Base-by-base conservation (phyloP, 495 filamentous ascomycete species). In the Aspergillus sclerotioniger region DNA sequence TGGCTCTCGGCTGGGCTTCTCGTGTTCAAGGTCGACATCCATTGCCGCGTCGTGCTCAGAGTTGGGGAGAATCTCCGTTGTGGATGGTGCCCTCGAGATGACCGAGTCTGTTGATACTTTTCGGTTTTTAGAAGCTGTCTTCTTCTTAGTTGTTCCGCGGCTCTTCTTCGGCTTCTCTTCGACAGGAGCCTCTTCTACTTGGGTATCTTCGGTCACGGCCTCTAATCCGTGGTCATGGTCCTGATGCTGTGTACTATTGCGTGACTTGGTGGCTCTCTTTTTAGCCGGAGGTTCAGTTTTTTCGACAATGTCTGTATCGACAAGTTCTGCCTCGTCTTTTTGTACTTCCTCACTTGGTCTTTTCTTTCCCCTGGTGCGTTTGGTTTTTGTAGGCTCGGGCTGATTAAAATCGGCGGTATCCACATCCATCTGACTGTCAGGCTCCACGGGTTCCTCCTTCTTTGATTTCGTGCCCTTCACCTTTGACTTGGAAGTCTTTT, bases 11-110 rank as follows among this genome's bases (percentile, higher is more conserved):
- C 8, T 39, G 28, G 54, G 21, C 20, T 55, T 47, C 9, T 62
- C 60, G 17, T 46, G 28, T 37, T 76, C 87, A 16, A 90, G 79
- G 44, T 89, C 88, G 17, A 84, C 84, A 60, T 87, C 82, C 3
- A 91, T 74, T 31, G 81, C 84, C 21, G 82, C 80, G n/a, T 91
- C 85, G 32, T 90, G 77, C 52, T 89, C 88, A 3, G 85, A 83
- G 52, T 92, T 85, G 48, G 80, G 76, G 5, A 79, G 79, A 1
- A 76, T 52, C 12, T 50, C 47, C 3, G 47, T n/a, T 7, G 25
- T 8, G 9, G 25, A 28, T 31, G 63, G 68, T 19, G 71, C 43
- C 62, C 79, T 73, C 51, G 76, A 62, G 57, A 80, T 66, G n/a
- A 75, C 62, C 8, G 82, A 82, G n/a, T 71, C 65, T 25, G 71